phyloP scores from a whole-genome alignment of 306 rosid genomes.

The Sindora glabra region DNA sequence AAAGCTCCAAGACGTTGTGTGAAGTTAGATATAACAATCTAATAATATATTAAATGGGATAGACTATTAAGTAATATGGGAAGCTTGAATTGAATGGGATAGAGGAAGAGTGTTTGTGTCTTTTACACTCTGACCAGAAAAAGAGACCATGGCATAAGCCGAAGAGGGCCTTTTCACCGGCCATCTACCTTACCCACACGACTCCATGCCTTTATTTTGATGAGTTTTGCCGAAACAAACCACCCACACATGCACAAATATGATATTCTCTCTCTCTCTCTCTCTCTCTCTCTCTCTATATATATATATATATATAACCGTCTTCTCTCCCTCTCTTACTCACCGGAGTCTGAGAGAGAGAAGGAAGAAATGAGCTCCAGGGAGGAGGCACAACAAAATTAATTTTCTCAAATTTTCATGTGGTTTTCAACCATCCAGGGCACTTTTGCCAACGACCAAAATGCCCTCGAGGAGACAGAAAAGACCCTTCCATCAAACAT shows the following conservation, averaged over 20 bases:
- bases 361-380: conserved; percentile 7
- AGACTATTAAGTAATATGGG: no score
- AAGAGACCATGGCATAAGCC: conserved; percentile 25
- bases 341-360: no score
- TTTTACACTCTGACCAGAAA: conserved; percentile 11
- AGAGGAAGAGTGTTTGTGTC: conserved; percentile 9
- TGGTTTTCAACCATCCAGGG: no score
- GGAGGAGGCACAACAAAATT: no score
- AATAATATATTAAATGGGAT: no score
- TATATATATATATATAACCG: no score
- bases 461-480: conserved; percentile 10
- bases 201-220: no score
- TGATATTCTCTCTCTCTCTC: background rate
- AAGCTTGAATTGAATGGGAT: background rate
- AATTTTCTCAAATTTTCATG: no score
- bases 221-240: background rate
- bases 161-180: conserved; percentile 37
- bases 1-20: no score
- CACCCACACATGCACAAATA: background rate
- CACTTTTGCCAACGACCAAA: conserved; percentile 23
- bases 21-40: no score
- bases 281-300: conserved; percentile 2
- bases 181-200: no score
- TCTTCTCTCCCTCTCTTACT: background rate
- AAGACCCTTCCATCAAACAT: background rate